Base-by-base conservation (phyloP, 2,329 filamentous ascomycete genomes). In the Diaporthe vaccinii region DNA sequence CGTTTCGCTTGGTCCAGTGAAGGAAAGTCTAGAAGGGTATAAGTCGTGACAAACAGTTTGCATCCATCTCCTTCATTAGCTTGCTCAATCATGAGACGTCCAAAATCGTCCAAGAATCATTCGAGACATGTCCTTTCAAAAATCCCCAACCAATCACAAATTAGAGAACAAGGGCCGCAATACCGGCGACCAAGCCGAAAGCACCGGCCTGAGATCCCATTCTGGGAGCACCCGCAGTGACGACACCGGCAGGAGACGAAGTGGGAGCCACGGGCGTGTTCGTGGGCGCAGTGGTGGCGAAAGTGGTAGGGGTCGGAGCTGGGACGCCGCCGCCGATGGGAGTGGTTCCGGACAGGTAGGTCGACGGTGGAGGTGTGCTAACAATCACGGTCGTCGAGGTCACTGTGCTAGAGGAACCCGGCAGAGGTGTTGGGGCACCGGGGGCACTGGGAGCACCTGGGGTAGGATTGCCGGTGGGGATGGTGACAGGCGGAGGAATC, bases 151-250 rank as follows among this genome's bases (percentile, higher is more conserved):
- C 49, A 31, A 34, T 53, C n/a, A 70, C 39, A 59, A 31, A 74
- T 80, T 82, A 86, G 75, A 86, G 77, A 74, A 83, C 78, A 55
- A 87, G 72, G 31, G 83, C 84, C 68, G 82, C 84, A 51, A 85
- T 75, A 74, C 83, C 86, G 57, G 82, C 86, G 44, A 85, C 73
- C 62, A 85, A 53, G 49, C 76, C 78, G 57, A 86, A 79, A 73
- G 84, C 83, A 36, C 83, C 84, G 34, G 84, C 70, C 71, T 82
- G 83, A 39, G 82, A 79, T 51, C 80, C 81, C 46, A 81, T 76
- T 78, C 83, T 84, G 74, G 80, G 82, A 62, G 83, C 85, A 31
- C 81, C 86, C 53, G 82, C 85, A 51, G 82, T 83, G 31, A 85
- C 78, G 62, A 81, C 78, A 3, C 79, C 74, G 58, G 81, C 75